Base-by-base conservation (phyloP, 1,139 yeast species). In the Saccharomycopsis crataegensis region DNA sequence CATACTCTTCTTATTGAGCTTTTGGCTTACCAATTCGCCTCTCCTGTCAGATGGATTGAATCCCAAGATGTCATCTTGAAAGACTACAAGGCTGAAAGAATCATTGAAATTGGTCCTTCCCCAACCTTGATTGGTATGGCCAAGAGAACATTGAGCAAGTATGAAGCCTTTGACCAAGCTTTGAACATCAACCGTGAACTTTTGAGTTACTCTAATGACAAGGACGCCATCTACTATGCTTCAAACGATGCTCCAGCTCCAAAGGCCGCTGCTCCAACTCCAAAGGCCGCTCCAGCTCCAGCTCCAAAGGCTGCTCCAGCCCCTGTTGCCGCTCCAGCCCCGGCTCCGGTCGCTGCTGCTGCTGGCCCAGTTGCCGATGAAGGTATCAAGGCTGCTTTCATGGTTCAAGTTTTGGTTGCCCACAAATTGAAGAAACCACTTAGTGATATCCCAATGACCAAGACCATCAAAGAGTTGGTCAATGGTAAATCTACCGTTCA, bases 91-190 rank as follows among this genome's bases (percentile, higher is more conserved):
- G 87, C 98, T 59, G 99, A 93, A 75, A 80, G 99, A 67, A 91
- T 93, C 59, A 96, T 93, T 61, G 99, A 93, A 73, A 88, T 93
- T 61, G 99, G 99, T 55, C 99, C 99, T 59, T 90, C 98, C 51
- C 99, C 99, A 58, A 93, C 99, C 43, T 79, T 93, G 68, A 93
- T 97, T 43, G 98, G 98, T 62, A 93, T 93, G 99, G 98, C 99
- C 59, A 82, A 88, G 62, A 83, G 98, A 75, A 93, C 99, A 59
- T 81, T 93, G 70, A 91, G 90, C 75, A 89, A 95, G 67, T 93
- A 90, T 71, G 97, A 93, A 73, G 86, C 96, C 48, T 93, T 90
- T 68, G 99, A 93, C 69, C 98, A 99, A 57, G 98, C 99, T 50
- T 77, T 91, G 65, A 89, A 96, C 53, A 79, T 93, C 67, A 96